Conservation (phyloP, 805 yeast genomes). For the Spencermartinsiella europaea region DNA sequence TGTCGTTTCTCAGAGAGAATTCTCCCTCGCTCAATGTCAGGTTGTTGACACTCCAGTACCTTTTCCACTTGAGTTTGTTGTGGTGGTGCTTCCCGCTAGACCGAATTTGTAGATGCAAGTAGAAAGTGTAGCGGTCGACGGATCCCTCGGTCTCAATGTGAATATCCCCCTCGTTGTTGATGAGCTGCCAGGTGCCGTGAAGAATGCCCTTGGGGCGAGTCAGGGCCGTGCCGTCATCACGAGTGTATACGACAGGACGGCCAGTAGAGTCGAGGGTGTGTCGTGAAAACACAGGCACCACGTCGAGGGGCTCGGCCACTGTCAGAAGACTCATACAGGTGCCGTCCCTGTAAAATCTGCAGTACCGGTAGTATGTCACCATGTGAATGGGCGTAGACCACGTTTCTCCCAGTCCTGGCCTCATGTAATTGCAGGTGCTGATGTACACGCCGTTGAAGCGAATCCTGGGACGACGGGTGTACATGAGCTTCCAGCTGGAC, state of each 20-base stretch:
- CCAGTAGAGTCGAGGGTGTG: background rate
- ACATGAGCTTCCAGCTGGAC: constrained; percentile 44
- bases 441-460: constrained; percentile 82
- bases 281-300: constrained; percentile 51
- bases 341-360: constrained; percentile 78
- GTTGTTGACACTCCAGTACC: constrained; percentile 52
- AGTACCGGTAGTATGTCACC: constrained; percentile 82
- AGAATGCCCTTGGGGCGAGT: constrained; percentile 31
- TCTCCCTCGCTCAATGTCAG: constrained; percentile 48
- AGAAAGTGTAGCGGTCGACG: constrained; percentile 55
- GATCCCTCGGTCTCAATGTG: constrained; percentile 51
- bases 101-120: constrained; percentile 55
- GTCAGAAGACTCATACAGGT: constrained; percentile 64
- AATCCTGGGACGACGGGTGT: constrained; percentile 63
- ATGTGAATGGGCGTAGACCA: constrained; percentile 75
- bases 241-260: constrained; percentile 6
- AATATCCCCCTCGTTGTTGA: constrained; percentile 48
- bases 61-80: constrained; percentile 68
- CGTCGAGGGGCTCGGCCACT: constrained; percentile 61
- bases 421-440: constrained; percentile 74
- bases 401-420: constrained; percentile 73
- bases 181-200: constrained; percentile 54
- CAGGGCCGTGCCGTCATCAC: constrained; percentile 17
- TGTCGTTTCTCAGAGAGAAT: constrained; percentile 60
- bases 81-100: constrained; percentile 59